Evolutionary conservation across 768 basidiomycete species (phyloP), one percentile per base, ranked within the genome.

Genomic region (Collybia nuda): DNA sequence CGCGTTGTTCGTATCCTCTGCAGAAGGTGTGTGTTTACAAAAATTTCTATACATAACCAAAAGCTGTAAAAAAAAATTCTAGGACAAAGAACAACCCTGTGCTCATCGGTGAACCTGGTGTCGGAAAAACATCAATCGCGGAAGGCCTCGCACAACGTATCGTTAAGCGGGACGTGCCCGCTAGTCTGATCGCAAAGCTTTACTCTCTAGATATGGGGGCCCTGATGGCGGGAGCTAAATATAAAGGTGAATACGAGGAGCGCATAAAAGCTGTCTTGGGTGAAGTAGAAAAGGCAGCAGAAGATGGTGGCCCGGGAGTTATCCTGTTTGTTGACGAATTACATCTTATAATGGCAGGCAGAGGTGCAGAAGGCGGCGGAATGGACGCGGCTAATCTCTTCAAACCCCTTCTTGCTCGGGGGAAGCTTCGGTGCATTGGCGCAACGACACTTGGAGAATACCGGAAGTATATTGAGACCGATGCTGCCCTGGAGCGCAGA

Each of bases 61-160:
- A n/a, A n/a, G n/a, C 36, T 38, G 45, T 24, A 50, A 40, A 36
- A 51, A 42, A 35, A 21, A 21, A 35, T 18, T 26, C 12, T 48
- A 88, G 95, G 63, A 97, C 93, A 2, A 98, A 98, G 69, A 95
- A 94, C 63, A 97, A 96, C 60, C 93, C 96, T n/a, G 92, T 97
- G 36, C 83, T 98, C 21, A 93, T 98, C 58, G 95, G 94, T 54
- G 93, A 92, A 69, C 90, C 90, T 41, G 90, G 96, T 66, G 93
- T 96, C 19, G 96, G 96, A 3, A 99, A 99, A 72, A 97, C 95
- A 0, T 84, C 93, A 19, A 90, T 98, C 47, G 93, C 86, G 5
- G 96, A 99, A 75, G 94, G 93, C 36, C 84, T 99, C 5, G 95
- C 96, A 0, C 95, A 96, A 64, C 85, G 96, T 40, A 96, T 98